Evolutionary conservation across 164 flowering plant genomes (phyloP).

Genomic region (Paratinospora sagittata): DNA sequence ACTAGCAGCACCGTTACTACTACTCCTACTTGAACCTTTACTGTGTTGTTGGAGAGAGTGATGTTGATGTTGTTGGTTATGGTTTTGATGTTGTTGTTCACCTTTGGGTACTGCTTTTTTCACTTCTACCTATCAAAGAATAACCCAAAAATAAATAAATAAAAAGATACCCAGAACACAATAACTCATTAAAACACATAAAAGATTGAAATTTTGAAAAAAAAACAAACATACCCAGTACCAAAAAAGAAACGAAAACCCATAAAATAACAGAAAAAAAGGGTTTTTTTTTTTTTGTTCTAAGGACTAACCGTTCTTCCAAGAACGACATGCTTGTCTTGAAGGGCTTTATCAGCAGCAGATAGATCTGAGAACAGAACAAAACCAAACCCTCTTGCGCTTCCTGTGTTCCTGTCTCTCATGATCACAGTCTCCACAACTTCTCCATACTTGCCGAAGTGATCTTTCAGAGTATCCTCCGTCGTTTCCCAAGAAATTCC

Average conservation of each 20-base stretch:
- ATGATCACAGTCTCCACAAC: slow-evolving; percentile 37
- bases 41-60: slow-evolving; percentile 16
- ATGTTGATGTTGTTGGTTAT: slow-evolving; percentile 11
- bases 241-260: not conserved
- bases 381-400: slow-evolving; percentile 61
- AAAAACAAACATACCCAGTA: slow-evolving; percentile 1
- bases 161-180: slow-evolving; percentile 1
- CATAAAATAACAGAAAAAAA: not conserved
- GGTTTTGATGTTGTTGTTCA: slow-evolving; percentile 41
- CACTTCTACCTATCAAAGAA: slow-evolving; percentile 59
- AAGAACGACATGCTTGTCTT: slow-evolving; percentile 44
- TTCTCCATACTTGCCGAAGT: slow-evolving; percentile 51
- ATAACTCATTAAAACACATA: not conserved
- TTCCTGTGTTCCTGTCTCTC: slow-evolving; percentile 35
- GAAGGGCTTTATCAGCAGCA: slow-evolving; percentile 46
- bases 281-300: not conserved
- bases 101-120: slow-evolving; percentile 59
- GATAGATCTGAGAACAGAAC: slow-evolving; percentile 50
- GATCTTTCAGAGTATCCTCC: slow-evolving; percentile 44
- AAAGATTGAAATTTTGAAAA: not conserved
- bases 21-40: slow-evolving; percentile 20
- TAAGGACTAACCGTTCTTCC: slow-evolving; percentile 48
- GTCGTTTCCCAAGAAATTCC: slow-evolving; percentile 57
- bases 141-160: not conserved
- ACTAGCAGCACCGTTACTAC: slow-evolving; percentile 21